Evolutionary conservation across 306 rosid species (phyloP), one percentile per base, ranked within the genome.

Genomic region (Glycyrrhiza uralensis): DNA sequence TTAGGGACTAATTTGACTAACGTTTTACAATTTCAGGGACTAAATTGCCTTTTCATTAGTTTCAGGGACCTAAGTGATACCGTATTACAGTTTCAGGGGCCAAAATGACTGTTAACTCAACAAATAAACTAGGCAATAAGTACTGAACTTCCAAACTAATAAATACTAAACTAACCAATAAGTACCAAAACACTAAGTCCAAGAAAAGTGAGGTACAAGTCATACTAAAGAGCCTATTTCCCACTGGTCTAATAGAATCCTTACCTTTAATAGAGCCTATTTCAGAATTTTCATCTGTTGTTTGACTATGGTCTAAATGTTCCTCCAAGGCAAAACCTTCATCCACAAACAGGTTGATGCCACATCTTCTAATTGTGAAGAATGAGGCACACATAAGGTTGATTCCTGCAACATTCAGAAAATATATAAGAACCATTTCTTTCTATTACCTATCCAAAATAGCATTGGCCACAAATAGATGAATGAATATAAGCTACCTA

Each of bases 231-330:
- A n/a, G n/a, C n/a, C n/a, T n/a, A n/a, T n/a, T 77, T 88, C 15
- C 88, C 96, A 66, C 66, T 54, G 72, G 74, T 69, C 51, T 88
- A 3, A 69, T 63, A 2, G 78, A 79, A 69, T 90, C 96, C 84
- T 88, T 90, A 74, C 88, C 95, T 84, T 92, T 94, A 23, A 81
- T 44, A 4, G 89, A 86, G 61, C 92, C 94, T 58, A 86, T 83
- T 82, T 92, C 98, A 60, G 96, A 87, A 82, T 89, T 92, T 78
- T 92, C 98, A 82, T 92, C 94, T 28, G 96, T 89, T 57, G 96
- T 92, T 83, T 89, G 92, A 82, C 98, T 89, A 80, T 89, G 98
- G 75, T 92, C 98, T 19, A 95, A 92, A 68, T 96, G 98, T 79
- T 92, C 98, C 76, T 92, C 98, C 3, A 76, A 68, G 77, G 84